Conservation (phyloP, 352 stramenopile species). For the Pythium chondricola region DNA sequence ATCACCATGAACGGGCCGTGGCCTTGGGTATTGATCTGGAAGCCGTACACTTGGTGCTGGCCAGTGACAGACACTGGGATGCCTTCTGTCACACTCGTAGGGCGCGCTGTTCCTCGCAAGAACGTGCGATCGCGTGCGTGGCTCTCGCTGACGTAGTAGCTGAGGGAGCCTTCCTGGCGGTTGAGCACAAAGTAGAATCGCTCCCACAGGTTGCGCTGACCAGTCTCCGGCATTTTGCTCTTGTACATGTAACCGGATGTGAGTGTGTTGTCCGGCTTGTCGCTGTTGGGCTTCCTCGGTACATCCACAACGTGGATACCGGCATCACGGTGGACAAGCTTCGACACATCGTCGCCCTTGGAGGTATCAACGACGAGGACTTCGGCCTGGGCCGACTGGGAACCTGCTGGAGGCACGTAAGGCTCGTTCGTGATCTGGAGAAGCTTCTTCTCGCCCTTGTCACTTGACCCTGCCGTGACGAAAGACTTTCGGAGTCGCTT, state of each 20-base stretch:
- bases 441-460: slow-evolving; percentile 67
- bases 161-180: slow-evolving; percentile 59
- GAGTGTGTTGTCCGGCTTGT: slow-evolving; percentile 47
- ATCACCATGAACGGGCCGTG: slow-evolving; percentile 81
- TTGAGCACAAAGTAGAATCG: slow-evolving; percentile 85
- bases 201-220: slow-evolving; percentile 78
- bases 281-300: slow-evolving; percentile 17
- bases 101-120: slow-evolving; percentile 67
- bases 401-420: slow-evolving; percentile 34
- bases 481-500: slow-evolving; percentile 77
- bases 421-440: slow-evolving; percentile 69
- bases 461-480: slow-evolving; percentile 41
- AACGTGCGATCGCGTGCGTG: slow-evolving; percentile 84
- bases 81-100: slow-evolving; percentile 74
- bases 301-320: slow-evolving; percentile 65
- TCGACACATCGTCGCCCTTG: slow-evolving; percentile 77
- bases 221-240: slow-evolving; percentile 78
- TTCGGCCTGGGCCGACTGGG: slow-evolving; percentile 43
- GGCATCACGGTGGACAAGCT: slow-evolving; percentile 67
- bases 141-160: slow-evolving; percentile 83
- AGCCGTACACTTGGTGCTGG: slow-evolving; percentile 70
- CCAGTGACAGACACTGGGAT: slow-evolving; percentile 63
- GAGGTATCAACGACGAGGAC: slow-evolving; percentile 77
- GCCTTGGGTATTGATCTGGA: slow-evolving; percentile 85
- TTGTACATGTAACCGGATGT: slow-evolving; percentile 88